Evolutionary conservation across 208 protist genomes (phyloP), one percentile per base, ranked within the genome.

Genomic region (Wallacemonas sp.): DNA sequence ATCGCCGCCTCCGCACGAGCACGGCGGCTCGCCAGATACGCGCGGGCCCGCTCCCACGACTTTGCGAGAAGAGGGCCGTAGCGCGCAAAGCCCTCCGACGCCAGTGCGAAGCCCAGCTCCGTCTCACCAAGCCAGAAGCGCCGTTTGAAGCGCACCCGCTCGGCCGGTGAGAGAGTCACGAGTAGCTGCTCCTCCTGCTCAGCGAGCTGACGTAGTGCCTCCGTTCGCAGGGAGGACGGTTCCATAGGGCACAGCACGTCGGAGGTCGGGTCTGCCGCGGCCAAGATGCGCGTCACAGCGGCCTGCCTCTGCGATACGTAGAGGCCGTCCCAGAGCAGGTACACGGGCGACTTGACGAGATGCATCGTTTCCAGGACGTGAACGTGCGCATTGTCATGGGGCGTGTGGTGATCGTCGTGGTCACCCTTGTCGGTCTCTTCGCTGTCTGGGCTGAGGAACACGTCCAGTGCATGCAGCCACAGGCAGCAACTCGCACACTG

Each of bases 401-500:
- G 9, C 54, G 38, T 27, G 47, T 54, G 34, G 23, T 21, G n/a
- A n/a, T 57, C 21, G 16, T 6, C 21, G 61, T 29, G n/a, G 41
- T 33, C 27, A 36, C 16, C 48, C 6, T 29, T 23, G n/a, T 30
- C 12, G 47, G 30, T n/a, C 19, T n/a, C n/a, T n/a, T n/a, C n/a
- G n/a, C n/a, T n/a, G n/a, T n/a, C n/a, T 12, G n/a, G 41, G 57
- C 9, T 27, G 24, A 63, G 32, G 12, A 73, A 49, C 21, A 61
- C 48, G 43, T 82, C 74, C 36, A 93, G 58, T 30, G 71, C 74
- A 14, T 61, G 65, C 19, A 94, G 62, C 5, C 91, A 34, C 58
- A 94, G 88, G 43, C 76, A 81, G 23, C 91, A 72, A 61, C 82
- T 90, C 1, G 88, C 85, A 55, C 83, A 94, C 61, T 91, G 75